Base-by-base conservation (phyloP, 768 basidiomycete genomes). In the Aureoboletus auriporus region DNA sequence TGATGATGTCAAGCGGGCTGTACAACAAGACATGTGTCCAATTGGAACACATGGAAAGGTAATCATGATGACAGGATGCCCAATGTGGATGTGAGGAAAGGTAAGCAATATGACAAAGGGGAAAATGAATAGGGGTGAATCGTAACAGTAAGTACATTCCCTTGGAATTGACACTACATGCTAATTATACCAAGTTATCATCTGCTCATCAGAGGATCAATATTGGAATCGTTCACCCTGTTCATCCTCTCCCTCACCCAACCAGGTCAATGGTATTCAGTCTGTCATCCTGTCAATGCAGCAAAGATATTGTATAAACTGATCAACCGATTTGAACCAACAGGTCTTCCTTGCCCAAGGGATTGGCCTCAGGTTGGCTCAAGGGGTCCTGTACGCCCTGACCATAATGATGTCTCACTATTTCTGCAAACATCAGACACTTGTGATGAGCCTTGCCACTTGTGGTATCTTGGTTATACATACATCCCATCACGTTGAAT, bases 261-360 rank as follows among this genome's bases (percentile, higher is more conserved):
- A 44, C 72, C 67, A 1, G 62, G 71, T 20, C 66, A 69, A 33
- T 75, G 68, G 51, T 77, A 73, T 50, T 73, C 74, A 62, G 73
- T 75, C 13, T 3, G 60, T 50, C 68, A 23, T 23, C 8, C 20
- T 23, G 20, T 23, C 20, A 4, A 6, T n/a, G 16, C 13, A 14
- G 12, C 5, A 35, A 23, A 31, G 6, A 20, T 42, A 16, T 26
- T 8, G 1, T 17, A 12, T 17, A 14, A 27, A 6, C 27, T 8
- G 14, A 26, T 36, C 11, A 35, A 28, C 49, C 5, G 8, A 44
- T 16, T 12, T 17, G 7, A 1, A 31, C 38, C 13, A 1, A 33
- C 38, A 78, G 74, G 60, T 82, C 6, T 71, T 82, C 53, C 66
- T 81, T 14, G 52, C 71, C 0, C 76, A 79, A 59, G 80, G 80